These are phyloP conservation scores for Phycomyces blakesleeanus DNA, from an alignment of 192 early-diverging fungal species.

Conservation along the genomic window DNA sequence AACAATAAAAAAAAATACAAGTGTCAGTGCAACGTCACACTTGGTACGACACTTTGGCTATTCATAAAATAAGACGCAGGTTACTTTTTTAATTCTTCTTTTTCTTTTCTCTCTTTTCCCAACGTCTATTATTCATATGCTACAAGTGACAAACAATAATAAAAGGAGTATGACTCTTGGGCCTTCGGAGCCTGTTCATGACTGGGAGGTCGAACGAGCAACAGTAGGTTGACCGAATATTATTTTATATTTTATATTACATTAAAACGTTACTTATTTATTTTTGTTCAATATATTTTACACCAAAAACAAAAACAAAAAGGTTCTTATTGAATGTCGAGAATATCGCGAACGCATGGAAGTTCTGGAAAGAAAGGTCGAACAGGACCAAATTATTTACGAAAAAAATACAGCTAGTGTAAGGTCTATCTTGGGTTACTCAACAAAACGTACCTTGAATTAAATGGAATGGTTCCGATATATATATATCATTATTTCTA, in stretches of 20 bases:
- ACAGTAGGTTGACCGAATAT: conserved; percentile 4
- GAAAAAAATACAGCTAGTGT: conserved; percentile 15
- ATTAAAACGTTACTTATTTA: background rate
- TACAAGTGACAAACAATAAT: background rate
- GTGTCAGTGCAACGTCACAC: background rate
- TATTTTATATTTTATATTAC: conserved; percentile 2
- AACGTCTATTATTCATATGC: background rate
- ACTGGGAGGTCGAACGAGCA: conserved; percentile 22
- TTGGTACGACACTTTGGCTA: background rate
- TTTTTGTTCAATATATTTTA: background rate
- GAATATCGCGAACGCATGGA: conserved; percentile 5
- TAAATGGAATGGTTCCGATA: background rate
- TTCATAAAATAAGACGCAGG: background rate
- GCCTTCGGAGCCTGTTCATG: conserved; percentile 10
- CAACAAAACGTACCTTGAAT: background rate
- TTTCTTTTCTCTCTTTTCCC: background rate
- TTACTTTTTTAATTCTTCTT: background rate
- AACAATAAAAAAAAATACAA: conserved; percentile 1
- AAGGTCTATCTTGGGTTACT: background rate
- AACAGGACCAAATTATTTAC: conserved; percentile 6
- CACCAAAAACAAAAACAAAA: background rate
- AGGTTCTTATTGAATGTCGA: conserved; percentile 12
- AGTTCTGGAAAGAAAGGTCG: conserved; percentile 5
- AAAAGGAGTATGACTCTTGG: conserved; percentile 11
- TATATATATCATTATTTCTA: background rate